Conservation (phyloP, 169 alveolate genomes). For the Nephromyces sp. region DNA sequence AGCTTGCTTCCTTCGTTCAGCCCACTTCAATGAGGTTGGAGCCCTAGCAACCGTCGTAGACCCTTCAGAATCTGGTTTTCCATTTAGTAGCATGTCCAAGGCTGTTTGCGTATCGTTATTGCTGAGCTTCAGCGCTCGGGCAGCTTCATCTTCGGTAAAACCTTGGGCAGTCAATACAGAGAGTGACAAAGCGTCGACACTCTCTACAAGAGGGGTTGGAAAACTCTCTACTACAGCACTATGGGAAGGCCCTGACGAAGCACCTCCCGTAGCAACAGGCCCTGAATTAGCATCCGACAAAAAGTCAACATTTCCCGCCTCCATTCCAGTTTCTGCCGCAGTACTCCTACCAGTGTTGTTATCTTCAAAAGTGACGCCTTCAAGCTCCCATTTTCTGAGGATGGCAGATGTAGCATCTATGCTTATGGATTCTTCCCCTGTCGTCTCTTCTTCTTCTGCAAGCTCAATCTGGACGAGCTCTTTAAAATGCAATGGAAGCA, state of each 20-base stretch:
- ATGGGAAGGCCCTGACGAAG: neutral
- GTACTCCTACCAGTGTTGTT: neutral
- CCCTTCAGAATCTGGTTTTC: slow-evolving; percentile 5
- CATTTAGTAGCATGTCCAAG: slow-evolving; percentile 31
- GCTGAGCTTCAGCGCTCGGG: slow-evolving; percentile 27
- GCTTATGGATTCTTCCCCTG: neutral
- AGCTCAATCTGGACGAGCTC: slow-evolving; percentile 25
- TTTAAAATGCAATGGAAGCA: slow-evolving; percentile 42
- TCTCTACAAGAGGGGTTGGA: neutral
- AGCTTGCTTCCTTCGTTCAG: neutral
- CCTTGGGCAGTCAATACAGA: slow-evolving; percentile 38
- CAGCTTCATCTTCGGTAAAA: slow-evolving; percentile 31
- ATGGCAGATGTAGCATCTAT: neutral
- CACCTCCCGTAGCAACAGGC: neutral
- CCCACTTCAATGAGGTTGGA: neutral
- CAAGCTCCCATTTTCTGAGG: neutral
- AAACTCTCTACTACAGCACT: neutral
- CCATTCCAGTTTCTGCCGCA: slow-evolving; percentile 1
- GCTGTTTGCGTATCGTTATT: slow-evolving; percentile 40
- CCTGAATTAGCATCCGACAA: neutral
- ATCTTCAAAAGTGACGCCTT: neutral
- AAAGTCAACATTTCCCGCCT: neutral
- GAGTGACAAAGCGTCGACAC: slow-evolving; percentile 36
- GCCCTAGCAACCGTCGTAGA: neutral
- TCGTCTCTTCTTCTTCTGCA: neutral